Evolutionary conservation across 2,329 filamentous ascomycete genomes (phyloP), one percentile per base, ranked within the genome.

Genomic region (Moelleriella libera): DNA sequence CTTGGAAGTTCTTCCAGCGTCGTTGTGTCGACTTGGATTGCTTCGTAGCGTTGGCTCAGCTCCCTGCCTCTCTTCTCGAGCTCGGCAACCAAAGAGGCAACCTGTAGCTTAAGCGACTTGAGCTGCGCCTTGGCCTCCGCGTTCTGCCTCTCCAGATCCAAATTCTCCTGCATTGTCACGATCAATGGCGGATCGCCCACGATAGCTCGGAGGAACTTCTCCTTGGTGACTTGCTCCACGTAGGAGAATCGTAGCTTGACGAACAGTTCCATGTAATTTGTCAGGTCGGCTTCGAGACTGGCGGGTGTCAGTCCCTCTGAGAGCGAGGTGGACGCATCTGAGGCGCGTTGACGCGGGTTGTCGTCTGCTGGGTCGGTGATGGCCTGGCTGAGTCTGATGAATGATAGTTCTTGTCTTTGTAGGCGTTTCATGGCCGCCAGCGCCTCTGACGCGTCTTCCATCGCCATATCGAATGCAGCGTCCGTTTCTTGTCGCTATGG

Each of bases 151-250:
- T 92, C 87, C 29, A 94, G 67, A 49, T 82, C 80, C 44, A 83
- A 69, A 60, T 96, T 97, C 60, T 97, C 89, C 56, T 82, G 76
- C 42, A 82, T 78, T 41, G 83, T 83, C 49, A 94, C 85, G 43
- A 97, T 83, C 12, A 89, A 74, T 0, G 90, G 92, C 45, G 89
- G 88, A 52, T 95, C 86, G 52, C 87, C 88, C 12, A 94, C 88
- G 56, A 97, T 94, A 53, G 86, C 83, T 55, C 88, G 86, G 47
- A 98, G 82, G 64, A 96, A 97, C 60, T 95, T 94, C 64, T 98
- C 92, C 67, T 97, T 98, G 43, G 90, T 97, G 52, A 97, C 88
- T 70, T 97, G 92, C 67, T 98, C 92, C 56, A 96, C 85, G 66
- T 97, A 97, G 53, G 86, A 94, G 71, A 97, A 97, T 56, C 90